These are phyloP conservation scores for Lepidium didymum DNA, from an alignment of 345 rosid genomes.

Conservation along the genomic window DNA sequence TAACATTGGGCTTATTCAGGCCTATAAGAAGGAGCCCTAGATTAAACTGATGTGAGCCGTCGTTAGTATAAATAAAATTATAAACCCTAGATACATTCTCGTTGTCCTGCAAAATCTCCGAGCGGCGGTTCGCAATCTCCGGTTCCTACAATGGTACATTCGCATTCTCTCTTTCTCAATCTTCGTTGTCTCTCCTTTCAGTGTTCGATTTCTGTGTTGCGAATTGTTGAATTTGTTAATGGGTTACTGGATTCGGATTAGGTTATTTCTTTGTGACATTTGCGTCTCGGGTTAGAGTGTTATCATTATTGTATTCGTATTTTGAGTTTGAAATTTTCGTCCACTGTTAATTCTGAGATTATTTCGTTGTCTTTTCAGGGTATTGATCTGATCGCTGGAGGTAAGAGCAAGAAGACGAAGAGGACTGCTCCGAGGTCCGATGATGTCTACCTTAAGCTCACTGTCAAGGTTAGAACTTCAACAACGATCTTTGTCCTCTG, in stretches of 20 bases:
- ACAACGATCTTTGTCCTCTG: neutral
- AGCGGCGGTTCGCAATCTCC: no score
- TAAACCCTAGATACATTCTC: no score
- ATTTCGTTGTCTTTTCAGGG: constrained; percentile 45
- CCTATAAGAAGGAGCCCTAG: neutral
- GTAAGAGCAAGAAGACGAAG: constrained; percentile 88
- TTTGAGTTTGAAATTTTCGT: neutral
- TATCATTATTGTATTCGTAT: neutral
- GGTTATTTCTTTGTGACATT: neutral
- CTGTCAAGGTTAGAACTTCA: constrained; percentile 57
- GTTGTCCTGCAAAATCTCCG: no score
- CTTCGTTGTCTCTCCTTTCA: no score
- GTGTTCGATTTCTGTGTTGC: neutral
- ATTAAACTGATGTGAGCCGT: no score
- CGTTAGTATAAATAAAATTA: no score
- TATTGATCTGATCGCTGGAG: constrained; percentile 89
- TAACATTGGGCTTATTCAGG: neutral
- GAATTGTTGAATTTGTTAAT: no score
- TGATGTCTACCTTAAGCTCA: constrained; percentile 91
- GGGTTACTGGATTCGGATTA: neutral
- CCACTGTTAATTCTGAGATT: neutral
- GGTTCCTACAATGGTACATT: no score
- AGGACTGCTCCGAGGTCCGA: constrained; percentile 85
- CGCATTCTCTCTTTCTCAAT: no score
- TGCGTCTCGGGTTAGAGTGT: neutral